Conservation (phyloP, 331 rosid genomes). For the Arachis monticola region DNA sequence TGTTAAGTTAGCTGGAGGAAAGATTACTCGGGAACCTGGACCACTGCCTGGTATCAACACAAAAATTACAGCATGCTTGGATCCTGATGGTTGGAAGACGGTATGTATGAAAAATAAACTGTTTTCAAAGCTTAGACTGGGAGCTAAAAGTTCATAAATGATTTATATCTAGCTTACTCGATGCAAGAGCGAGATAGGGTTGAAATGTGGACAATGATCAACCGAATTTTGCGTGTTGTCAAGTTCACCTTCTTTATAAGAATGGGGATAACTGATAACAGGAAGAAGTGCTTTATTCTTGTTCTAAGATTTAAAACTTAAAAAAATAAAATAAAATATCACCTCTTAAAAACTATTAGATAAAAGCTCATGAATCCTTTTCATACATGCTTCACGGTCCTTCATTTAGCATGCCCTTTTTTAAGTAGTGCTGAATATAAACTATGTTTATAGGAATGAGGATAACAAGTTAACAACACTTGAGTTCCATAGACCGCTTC, state of each 20-base stretch:
- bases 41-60: conserved; percentile 96
- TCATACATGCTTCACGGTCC: neutral
- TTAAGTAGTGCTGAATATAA: neutral
- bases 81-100: conserved; percentile 99
- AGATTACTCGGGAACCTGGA: conserved; percentile 95
- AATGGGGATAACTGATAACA: neutral
- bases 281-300: neutral
- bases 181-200: conserved; percentile 19
- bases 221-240: neutral
- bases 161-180: conserved; percentile 21
- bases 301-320: too few relatives aligned
- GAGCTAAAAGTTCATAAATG: conserved; percentile 11
- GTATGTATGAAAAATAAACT: conserved; percentile 48
- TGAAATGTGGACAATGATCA: conserved; percentile 18
- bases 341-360: neutral
- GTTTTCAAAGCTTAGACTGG: conserved; percentile 21
- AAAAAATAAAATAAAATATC: neutral
- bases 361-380: neutral
- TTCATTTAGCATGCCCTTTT: neutral
- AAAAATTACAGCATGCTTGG: conserved; percentile 98
- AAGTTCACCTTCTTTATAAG: conserved; percentile 15
- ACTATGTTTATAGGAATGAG: neutral
- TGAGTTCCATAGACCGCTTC: too few relatives aligned
- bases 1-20: conserved; percentile 79
- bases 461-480: neutral